Conservation (phyloP, 2,329 filamentous ascomycete species). For the Fusarium papillatum region DNA sequence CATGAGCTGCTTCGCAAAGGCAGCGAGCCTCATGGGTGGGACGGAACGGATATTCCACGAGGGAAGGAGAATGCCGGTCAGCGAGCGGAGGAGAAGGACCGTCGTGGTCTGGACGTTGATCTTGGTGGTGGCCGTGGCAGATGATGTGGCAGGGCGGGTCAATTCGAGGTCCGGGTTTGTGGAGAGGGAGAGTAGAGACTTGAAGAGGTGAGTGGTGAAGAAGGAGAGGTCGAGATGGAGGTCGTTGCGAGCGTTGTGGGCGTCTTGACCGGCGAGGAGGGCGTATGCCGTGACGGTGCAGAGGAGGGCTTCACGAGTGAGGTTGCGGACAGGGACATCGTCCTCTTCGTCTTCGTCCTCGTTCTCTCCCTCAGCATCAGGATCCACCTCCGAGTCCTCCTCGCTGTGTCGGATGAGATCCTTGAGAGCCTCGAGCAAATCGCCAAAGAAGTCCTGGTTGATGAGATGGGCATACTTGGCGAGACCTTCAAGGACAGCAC, state of each 20-base stretch:
- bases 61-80: constrained; percentile 86
- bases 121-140: constrained; percentile 66
- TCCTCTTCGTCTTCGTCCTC: constrained; percentile 61
- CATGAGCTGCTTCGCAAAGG: constrained; percentile 93
- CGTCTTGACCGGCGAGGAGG: constrained; percentile 95
- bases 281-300: constrained; percentile 97
- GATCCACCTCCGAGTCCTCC: constrained; percentile 62
- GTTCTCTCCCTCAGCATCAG: constrained; percentile 58
- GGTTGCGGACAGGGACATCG: constrained; percentile 71
- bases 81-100: constrained; percentile 88
- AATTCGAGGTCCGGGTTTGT: constrained; percentile 90
- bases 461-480: constrained; percentile 96
- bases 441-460: constrained; percentile 99
- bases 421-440: constrained; percentile 93
- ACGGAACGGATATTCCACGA: constrained; percentile 79
- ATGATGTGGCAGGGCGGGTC: constrained; percentile 60
- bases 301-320: constrained; percentile 88
- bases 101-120: constrained; percentile 97
- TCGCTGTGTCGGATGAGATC: constrained; percentile 88
- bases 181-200: constrained; percentile 82
- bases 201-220: constrained; percentile 96
- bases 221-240: constrained; percentile 94
- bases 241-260: constrained; percentile 83
- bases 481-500: constrained; percentile 94
- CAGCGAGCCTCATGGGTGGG: constrained; percentile 87